Base-by-base conservation (phyloP, 2,329 filamentous ascomycete species). In the Amylocarpus encephaloides region DNA sequence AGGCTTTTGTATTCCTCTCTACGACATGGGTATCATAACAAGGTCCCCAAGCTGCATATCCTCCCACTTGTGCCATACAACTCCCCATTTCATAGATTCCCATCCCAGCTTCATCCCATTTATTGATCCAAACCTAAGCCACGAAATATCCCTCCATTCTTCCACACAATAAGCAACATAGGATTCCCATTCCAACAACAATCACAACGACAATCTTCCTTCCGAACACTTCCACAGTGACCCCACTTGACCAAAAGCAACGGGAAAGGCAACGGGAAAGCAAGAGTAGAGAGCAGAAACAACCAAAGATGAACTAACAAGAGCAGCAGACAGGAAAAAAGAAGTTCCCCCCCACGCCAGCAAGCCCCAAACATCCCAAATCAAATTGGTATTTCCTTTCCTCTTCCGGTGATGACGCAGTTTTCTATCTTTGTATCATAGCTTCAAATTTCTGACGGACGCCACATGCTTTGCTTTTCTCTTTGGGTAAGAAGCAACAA, bases 341-440 rank as follows among this genome's bases (percentile, higher is more conserved):
- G 41, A 40, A 47, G 39, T 40, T 43, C 39, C 46, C 48, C 39
- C 46, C 48, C 51, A 45, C 55, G 51, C 57, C 51, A 26, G 46
- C 48, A 40, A 52, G 46, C 42, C 42, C 51, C 53, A 48, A 50
- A 49, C 50, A 50, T 29, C 48, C 48, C 53, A 62, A 63, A 62
- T 59, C 61, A 63, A 63, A 63, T 63, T 62, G 61, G 61, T 63
- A 62, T 63, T 62, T 58, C 60, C 59, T 56, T 50, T 50, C 43
- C 55, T 58, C 60, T 60, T 52, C 46, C 40, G 15, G 19, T 38
- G 19, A 43, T 51, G 54, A 59, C 52, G 55, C 55, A 49, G 54
- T 61, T 62, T 57, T 62, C 60, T 62, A 62, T 59, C 48, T 57
- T 42, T 60, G 57, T 59, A 53, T 59, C 54, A 45, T 46, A n/a